Evolutionary conservation across 495 filamentous ascomycete genomes (phyloP).

Genomic region (Sabuloglossum arenarium): DNA sequence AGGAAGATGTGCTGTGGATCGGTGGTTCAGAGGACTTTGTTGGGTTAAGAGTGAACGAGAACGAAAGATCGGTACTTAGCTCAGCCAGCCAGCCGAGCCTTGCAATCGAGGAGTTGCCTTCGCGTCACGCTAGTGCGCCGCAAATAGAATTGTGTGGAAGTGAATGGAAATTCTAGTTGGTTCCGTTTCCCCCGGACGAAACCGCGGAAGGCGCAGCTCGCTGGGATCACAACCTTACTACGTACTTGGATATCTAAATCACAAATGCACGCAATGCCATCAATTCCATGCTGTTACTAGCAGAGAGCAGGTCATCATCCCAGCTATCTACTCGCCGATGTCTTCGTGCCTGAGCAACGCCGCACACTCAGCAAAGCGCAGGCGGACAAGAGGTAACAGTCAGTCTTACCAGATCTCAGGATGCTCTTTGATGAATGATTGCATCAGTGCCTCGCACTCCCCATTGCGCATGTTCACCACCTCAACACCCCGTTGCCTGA

Average conservation of each 20-base stretch:
- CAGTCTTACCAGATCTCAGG: constrained; percentile 48
- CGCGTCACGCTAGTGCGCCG: not conserved
- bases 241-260: too few relatives aligned
- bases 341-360: constrained; percentile 43
- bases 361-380: constrained; percentile 6
- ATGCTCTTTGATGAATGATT: constrained; percentile 52
- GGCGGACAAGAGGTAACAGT: not conserved
- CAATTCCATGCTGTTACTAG: too few relatives aligned
- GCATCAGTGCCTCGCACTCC: constrained; percentile 56
- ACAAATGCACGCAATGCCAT: too few relatives aligned
- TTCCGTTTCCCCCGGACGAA: not conserved
- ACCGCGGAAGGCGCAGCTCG: too few relatives aligned
- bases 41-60: not conserved
- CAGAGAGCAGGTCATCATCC: too few relatives aligned
- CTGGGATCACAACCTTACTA: too few relatives aligned
- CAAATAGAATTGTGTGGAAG: constrained; percentile 1
- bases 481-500: constrained; percentile 50
- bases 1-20: not conserved
- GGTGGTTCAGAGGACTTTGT: not conserved
- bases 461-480: constrained; percentile 48
- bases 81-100: not conserved
- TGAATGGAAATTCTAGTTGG: not conserved
- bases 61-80: not conserved
- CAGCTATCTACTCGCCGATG: constrained; percentile 47
- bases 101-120: not conserved